phyloP scores from a whole-genome alignment of 2,329 filamentous ascomycete species.

The Catunica adiposa region DNA sequence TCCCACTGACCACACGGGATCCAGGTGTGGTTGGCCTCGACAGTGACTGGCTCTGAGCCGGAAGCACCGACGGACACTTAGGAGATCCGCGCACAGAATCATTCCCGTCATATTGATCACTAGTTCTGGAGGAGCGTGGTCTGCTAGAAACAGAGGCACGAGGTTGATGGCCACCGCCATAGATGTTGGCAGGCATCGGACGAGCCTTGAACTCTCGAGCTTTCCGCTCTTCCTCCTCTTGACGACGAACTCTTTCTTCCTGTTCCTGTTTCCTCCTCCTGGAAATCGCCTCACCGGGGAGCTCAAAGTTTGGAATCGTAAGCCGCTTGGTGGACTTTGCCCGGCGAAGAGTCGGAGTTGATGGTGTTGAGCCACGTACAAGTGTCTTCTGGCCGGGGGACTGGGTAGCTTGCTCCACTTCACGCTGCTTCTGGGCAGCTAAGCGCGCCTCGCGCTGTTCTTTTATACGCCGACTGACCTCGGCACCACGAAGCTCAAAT shows the following conservation, averaged over 20 bases:
- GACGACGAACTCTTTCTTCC: constrained; percentile 35
- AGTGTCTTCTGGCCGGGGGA: constrained; percentile 22
- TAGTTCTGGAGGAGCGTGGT: constrained; percentile 32
- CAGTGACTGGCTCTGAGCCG: constrained; percentile 12
- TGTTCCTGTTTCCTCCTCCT: constrained; percentile 38
- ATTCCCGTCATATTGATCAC: constrained; percentile 17
- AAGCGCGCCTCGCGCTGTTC: constrained; percentile 42
- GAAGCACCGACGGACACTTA: constrained; percentile 16
- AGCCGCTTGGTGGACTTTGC: constrained; percentile 35
- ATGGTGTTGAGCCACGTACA: constrained; percentile 16
- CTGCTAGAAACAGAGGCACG: constrained; percentile 37
- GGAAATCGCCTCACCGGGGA: constrained; percentile 46
- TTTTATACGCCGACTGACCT: constrained; percentile 38
- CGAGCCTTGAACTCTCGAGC: constrained; percentile 48
- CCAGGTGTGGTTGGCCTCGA: constrained; percentile 3
- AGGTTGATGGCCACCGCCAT: constrained; percentile 27
- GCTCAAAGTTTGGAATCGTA: constrained; percentile 41
- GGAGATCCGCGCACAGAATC: constrained; percentile 12
- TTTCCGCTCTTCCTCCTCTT: constrained; percentile 44
- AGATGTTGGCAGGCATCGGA: constrained; percentile 32
- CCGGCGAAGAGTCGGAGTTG: constrained; percentile 20
- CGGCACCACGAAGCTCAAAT: constrained; percentile 48
- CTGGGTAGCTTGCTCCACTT: constrained; percentile 20
- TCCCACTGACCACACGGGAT: neutral
- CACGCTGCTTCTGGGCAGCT: constrained; percentile 12